A percentile compares a stretch with the other conserved stretches of the same genome.
phyloP scores from a whole-genome alignment of 2,329 filamentous ascomycete genomes.

The Chaetomium strumarium region DNA sequence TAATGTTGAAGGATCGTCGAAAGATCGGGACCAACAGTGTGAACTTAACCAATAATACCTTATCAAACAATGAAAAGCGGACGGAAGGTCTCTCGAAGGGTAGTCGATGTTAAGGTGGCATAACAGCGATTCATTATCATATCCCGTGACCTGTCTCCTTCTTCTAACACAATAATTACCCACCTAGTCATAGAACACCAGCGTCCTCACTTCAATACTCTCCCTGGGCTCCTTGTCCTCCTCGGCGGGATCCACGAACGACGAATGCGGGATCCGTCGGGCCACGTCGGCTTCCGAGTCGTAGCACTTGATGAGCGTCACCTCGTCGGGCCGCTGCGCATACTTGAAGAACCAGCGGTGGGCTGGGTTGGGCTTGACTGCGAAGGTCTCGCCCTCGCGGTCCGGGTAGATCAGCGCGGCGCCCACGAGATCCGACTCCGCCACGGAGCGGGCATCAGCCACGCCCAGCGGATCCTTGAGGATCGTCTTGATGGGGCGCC shows the following conservation, averaged over 20 bases:
- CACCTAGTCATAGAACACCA: slow-evolving; percentile 29
- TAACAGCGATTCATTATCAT: too few relatives aligned
- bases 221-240: slow-evolving; percentile 48
- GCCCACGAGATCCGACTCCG: slow-evolving; percentile 35
- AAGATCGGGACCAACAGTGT: too few relatives aligned
- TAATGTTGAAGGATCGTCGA: too few relatives aligned
- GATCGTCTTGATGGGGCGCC: slow-evolving; percentile 46
- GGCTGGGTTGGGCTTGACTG: slow-evolving; percentile 27
- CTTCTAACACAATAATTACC: too few relatives aligned
- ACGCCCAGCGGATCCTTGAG: slow-evolving; percentile 37
- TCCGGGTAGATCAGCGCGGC: slow-evolving; percentile 37
- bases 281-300: slow-evolving; percentile 46
- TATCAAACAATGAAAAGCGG: too few relatives aligned
- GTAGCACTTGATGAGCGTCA: slow-evolving; percentile 56
- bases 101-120: too few relatives aligned
- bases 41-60: too few relatives aligned
- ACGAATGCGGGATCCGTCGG: slow-evolving; percentile 24
- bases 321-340: slow-evolving; percentile 46
- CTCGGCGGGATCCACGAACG: slow-evolving; percentile 21
- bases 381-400: slow-evolving; percentile 36
- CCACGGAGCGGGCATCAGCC: slow-evolving; percentile 34
- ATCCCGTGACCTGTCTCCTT: too few relatives aligned
- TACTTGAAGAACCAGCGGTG: slow-evolving; percentile 50
- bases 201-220: slow-evolving; percentile 24
- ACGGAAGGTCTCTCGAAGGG: too few relatives aligned